Percentiles rank a stretch among this genome's conserved stretches.
phyloP scores from a whole-genome alignment of 108 stramenopile species.

The Conticribra weissflogii region DNA sequence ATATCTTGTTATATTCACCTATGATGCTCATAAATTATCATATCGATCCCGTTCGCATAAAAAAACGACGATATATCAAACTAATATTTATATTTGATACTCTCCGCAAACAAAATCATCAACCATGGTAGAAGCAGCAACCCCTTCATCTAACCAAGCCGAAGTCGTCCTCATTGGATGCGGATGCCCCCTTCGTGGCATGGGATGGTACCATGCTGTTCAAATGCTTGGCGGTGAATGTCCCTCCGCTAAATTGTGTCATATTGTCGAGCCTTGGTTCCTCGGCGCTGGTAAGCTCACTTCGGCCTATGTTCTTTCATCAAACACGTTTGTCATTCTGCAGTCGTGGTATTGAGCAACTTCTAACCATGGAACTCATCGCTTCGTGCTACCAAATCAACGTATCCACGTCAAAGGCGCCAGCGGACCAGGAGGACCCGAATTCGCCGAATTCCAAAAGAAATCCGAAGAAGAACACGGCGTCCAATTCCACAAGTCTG shows the following conservation, averaged over 20 bases:
- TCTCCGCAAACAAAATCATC: too few species aligned
- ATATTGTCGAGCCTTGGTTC: slow-evolving; percentile 93
- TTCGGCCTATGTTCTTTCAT: too few species aligned
- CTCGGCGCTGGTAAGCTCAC: slow-evolving; percentile 70
- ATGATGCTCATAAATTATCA: too few species aligned
- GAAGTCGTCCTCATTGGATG: slow-evolving; percentile 62
- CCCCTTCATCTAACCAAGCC: slow-evolving; percentile 36
- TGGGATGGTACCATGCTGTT: slow-evolving; percentile 92
- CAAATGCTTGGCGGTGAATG: slow-evolving; percentile 84
- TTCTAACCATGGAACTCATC: too few species aligned
- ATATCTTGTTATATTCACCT: too few species aligned
- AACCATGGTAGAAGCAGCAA: slow-evolving; percentile 36
- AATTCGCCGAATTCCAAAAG: slow-evolving; percentile 77
- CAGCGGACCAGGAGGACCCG: slow-evolving; percentile 76
- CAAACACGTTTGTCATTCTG: too few species aligned
- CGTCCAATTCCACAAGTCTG: slow-evolving; percentile 69
- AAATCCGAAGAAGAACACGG: slow-evolving; percentile 64
- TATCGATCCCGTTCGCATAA: too few species aligned
- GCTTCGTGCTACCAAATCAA: too few species aligned
- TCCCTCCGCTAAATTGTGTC: slow-evolving; percentile 82
- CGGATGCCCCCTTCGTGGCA: slow-evolving; percentile 52
- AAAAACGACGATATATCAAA: too few species aligned
- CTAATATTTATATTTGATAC: too few species aligned
- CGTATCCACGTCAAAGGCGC: not conserved
- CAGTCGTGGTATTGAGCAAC: too few species aligned